Conservation (phyloP, 2,329 filamentous ascomycete species). For the Scolecobasidium constrictum region DNA sequence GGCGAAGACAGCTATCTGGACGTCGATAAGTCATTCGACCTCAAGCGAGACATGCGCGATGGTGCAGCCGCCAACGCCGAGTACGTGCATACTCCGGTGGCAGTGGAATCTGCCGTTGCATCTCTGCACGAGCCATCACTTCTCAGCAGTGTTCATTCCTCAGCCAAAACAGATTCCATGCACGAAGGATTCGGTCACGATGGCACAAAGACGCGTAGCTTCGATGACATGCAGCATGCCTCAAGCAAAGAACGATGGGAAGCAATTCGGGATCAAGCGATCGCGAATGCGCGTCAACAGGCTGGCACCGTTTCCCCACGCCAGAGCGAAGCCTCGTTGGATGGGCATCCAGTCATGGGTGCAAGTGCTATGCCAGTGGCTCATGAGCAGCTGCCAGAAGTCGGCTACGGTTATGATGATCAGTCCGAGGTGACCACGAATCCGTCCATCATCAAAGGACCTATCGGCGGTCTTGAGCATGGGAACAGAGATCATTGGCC, state of each 20-base stretch:
- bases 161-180: conserved; percentile 16
- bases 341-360: conserved; percentile 42
- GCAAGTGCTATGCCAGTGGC: conserved; percentile 60
- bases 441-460: conserved; percentile 71
- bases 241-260: conserved; percentile 7
- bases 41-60: conserved; percentile 30
- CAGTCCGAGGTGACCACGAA: conserved; percentile 67
- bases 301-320: conserved; percentile 32
- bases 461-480: conserved; percentile 46
- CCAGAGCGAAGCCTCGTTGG: conserved; percentile 41
- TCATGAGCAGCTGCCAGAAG: conserved; percentile 64
- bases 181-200: conserved; percentile 7
- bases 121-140: conserved; percentile 79
- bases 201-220: not conserved
- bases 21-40: conserved; percentile 35
- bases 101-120: conserved; percentile 81
- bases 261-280: conserved; percentile 10
- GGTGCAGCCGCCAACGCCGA: conserved; percentile 60
- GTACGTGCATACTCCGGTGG: conserved; percentile 60
- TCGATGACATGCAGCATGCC: not conserved
- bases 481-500: conserved; percentile 42
- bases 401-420: conserved; percentile 52
- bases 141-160: conserved; percentile 40
- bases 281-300: conserved; percentile 5
- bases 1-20: conserved; percentile 36